Base-by-base conservation (phyloP, 192 early-diverging fungal genomes). In the Podila epicladia region DNA sequence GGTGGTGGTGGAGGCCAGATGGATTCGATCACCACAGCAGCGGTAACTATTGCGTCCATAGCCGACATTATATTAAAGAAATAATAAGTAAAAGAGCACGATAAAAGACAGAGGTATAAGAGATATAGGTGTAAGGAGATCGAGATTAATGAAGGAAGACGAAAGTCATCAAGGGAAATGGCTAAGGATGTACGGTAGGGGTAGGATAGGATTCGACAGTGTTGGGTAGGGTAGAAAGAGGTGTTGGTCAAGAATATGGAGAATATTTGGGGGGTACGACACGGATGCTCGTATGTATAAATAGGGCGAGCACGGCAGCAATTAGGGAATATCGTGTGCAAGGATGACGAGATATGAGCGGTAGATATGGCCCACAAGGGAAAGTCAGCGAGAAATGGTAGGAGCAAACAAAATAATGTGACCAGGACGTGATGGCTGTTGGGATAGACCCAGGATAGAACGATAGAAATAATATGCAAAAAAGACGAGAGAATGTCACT, bases 1-100 rank as follows among this genome's bases (percentile, higher is more conserved):
- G 59, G 69, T 59, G 64, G 69, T 33, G 60, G 61, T 15, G 67
- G 72, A 49, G 75, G 62, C 89, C 89, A 90, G 64, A 88, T 87
- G 48, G 86, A 82, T 74, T 90, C 87, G 50, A 90, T 88, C 17
- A 87, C 86, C n/a, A 88, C 71, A 15, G 87, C 84, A 57, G 85
- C 87, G 11, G 86, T 88, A 63, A 88, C 89, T 87, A 84, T 79
- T 37, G 71, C 29, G 49, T 67, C 69, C 35, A 58, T 33, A 13
- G 75, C 65, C 68, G 68, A 65, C 59, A 33, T 28, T 22, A 62
- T 48, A 28, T 8, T 60, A 28, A 48, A 45, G 15, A 29, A 37
- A 50, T 29, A 45, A 45, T 45, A 45, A 45, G 41, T 45, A 45
- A 45, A 11, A 2, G 17, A 45, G 41, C 41, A 45, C 11, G 38